Percentiles rank a stretch among this genome's conserved stretches.
These are phyloP conservation scores for Aspergillus affinis DNA, from an alignment of 495 filamentous ascomycete genomes.

Conservation along the genomic window DNA sequence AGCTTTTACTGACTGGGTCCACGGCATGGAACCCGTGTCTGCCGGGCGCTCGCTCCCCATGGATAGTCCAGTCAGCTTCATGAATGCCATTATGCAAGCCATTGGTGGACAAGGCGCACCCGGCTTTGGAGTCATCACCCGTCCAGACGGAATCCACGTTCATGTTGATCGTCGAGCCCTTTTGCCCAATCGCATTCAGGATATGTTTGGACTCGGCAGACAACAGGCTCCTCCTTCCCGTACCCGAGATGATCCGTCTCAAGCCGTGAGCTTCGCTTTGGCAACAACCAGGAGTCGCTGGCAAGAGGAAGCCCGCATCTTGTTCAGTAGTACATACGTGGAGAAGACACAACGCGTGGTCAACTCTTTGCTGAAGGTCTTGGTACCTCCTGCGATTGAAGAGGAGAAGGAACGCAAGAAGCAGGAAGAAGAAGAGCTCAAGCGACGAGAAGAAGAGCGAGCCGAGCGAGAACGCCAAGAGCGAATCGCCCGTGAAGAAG, in stretches of 20 bases:
- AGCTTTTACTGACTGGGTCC: slow-evolving; percentile 54
- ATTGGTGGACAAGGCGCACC: slow-evolving; percentile 51
- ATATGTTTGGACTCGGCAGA: slow-evolving; percentile 55
- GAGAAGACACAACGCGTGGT: slow-evolving; percentile 74
- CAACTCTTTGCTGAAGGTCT: slow-evolving; percentile 66
- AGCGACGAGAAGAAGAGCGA: slow-evolving; percentile 46
- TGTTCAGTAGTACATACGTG: slow-evolving; percentile 66
- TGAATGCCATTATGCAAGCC: slow-evolving; percentile 60
- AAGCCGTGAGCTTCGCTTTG: slow-evolving; percentile 70
- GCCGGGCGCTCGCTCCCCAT: slow-evolving; percentile 49
- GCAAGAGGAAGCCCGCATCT: slow-evolving; percentile 85
- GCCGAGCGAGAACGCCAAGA: slow-evolving; percentile 51
- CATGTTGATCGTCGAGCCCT: slow-evolving; percentile 51
- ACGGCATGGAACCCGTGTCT: slow-evolving; percentile 50
- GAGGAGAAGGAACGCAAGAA: slow-evolving; percentile 65
- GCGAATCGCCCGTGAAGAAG: slow-evolving; percentile 58
- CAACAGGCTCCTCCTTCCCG: slow-evolving; percentile 43
- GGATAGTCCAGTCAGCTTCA: slow-evolving; percentile 63
- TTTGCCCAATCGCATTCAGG: slow-evolving; percentile 55
- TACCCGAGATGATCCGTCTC: slow-evolving; percentile 57
- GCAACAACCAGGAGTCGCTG: slow-evolving; percentile 72
- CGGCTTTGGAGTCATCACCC: slow-evolving; percentile 55
- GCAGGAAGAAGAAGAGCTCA: slow-evolving; percentile 48
- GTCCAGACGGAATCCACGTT: slow-evolving; percentile 59
- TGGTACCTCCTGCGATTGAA: slow-evolving; percentile 83